Conservation (phyloP, 257 asterid genomes). For the Solanum ahanhuiri region DNA sequence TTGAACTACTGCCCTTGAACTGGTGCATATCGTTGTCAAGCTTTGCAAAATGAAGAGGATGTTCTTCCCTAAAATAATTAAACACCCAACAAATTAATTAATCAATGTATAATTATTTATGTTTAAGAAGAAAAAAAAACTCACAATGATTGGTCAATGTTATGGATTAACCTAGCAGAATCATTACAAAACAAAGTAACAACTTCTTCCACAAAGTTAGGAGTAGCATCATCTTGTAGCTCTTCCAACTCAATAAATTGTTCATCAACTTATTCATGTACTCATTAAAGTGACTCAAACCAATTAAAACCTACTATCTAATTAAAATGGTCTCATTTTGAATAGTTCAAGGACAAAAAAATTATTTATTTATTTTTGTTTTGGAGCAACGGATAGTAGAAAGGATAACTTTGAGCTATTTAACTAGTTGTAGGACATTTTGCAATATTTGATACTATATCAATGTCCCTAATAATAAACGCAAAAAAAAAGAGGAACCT, state of each 20-base stretch:
- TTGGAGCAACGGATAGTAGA: too few relatives aligned
- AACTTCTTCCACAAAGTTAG: constrained; percentile 70
- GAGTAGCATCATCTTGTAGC: constrained; percentile 59
- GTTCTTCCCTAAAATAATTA: constrained; percentile 14
- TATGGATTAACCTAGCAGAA: constrained; percentile 45
- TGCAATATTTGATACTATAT: background rate
- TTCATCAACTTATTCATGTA: constrained; percentile 63
- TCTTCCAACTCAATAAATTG: constrained; percentile 65
- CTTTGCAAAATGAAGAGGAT: constrained; percentile 25
- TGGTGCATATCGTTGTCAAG: constrained; percentile 64
- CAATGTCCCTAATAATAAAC: background rate
- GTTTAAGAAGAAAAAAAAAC: background rate
- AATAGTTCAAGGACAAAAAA: too few relatives aligned
- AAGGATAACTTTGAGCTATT: too few relatives aligned
- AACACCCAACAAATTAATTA: too few relatives aligned
- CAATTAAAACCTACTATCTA: too few relatives aligned
- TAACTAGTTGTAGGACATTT: too few relatives aligned
- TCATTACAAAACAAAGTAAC: constrained; percentile 58
- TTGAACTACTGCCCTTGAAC: constrained; percentile 66
- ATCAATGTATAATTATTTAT: too few relatives aligned
- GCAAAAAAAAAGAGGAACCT: constrained; percentile 16
- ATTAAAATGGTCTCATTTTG: background rate
- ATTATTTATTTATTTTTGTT: too few relatives aligned
- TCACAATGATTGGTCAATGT: constrained; percentile 56
- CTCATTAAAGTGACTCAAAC: background rate